Base-by-base conservation (phyloP, 2,329 filamentous ascomycete species). In the Dactylellina haptotyla region DNA sequence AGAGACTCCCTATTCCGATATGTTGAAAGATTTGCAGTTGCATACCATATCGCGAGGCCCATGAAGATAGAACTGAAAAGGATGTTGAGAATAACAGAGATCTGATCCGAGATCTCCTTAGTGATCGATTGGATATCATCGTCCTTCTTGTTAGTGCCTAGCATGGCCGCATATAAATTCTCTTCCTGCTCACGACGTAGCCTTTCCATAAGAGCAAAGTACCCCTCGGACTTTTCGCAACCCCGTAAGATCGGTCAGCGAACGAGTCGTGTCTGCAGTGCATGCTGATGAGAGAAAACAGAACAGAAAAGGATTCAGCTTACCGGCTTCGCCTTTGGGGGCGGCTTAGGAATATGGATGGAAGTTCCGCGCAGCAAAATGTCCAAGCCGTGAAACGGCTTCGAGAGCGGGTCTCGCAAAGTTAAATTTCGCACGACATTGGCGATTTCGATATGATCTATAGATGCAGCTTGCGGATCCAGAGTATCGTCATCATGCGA, bases 31-130 rank as follows among this genome's bases (percentile, higher is more conserved):
- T 66, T 66, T 45, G 61, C 54, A 3, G 69, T 73, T 18, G 69
- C 69, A 41, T 66, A 73, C 69, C 69, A 73, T 30, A 73, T 48
- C 1, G 69, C 69, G 5, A 73, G 26, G 3, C 69, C 69, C 18
- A 62, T 66, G 39, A 73, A 73, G 28, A 66, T 23, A 6, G 69
- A 59, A 25, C 69, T 73, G 23, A 73, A 73, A 0, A 73, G 25
- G 16, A 73, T 30, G 26, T 73, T 73, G 23, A 73, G 46, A 10
- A 73, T 66, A 4, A 73, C 69, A 10, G 69, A 73, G 16, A 66
- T 56, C 16, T 73, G 69, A 20, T 73, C 61, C 16, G 59, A 65
- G n/a, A 73, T 34, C 9, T 73, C 69, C 25, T 62, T 73, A 9
- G 54, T 39, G n/a, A 61, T 56, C 9, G 69, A 65, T 3, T 66